A percentile compares a stretch with the other conserved stretches of the same genome.
Evolutionary conservation across 352 stramenopile species (phyloP).

Genomic region (Phytophthora cajani): DNA sequence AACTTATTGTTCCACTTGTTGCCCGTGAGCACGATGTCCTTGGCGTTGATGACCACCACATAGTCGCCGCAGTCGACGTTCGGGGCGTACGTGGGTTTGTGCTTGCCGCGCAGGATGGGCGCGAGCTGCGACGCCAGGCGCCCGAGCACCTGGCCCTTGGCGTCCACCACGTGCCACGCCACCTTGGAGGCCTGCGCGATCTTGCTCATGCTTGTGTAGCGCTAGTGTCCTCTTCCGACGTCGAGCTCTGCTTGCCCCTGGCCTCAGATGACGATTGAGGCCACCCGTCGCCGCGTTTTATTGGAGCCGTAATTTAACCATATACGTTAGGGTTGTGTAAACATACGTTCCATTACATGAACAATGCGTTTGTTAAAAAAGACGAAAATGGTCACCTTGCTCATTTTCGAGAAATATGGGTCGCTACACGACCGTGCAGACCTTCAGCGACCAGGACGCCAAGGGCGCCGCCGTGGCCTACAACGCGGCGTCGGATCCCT

Average conservation of each 20-base stretch:
- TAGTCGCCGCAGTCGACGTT: slow-evolving; percentile 98
- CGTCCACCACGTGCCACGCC: slow-evolving; percentile 97
- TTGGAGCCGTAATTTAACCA: background rate
- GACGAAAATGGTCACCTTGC: background rate
- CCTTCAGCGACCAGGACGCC: slow-evolving; percentile 84
- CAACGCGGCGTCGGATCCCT: slow-evolving; percentile 7
- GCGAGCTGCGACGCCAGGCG: slow-evolving; percentile 96
- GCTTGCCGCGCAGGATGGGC: slow-evolving; percentile 97
- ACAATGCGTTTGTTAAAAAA: background rate
- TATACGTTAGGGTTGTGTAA: background rate
- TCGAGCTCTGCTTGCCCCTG: background rate
- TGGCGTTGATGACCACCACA: slow-evolving; percentile 97
- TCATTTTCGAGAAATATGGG: slow-evolving; percentile 44
- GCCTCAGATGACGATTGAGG: slow-evolving; percentile 1
- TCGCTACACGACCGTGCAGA: slow-evolving; percentile 85
- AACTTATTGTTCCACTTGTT: slow-evolving; percentile 98
- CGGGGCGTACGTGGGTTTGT: slow-evolving; percentile 98
- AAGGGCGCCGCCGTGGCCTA: slow-evolving; percentile 77
- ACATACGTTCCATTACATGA: background rate
- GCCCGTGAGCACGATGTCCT: slow-evolving; percentile 95
- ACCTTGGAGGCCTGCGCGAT: slow-evolving; percentile 83
- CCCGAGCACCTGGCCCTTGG: slow-evolving; percentile 95
- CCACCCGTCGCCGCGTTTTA: slow-evolving; percentile 6
- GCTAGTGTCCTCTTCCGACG: background rate
- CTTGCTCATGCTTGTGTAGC: slow-evolving; percentile 70